Evolutionary conservation across 2,329 filamentous ascomycete genomes (phyloP), one percentile per base, ranked within the genome.

Genomic region (Botrytis tulipae): DNA sequence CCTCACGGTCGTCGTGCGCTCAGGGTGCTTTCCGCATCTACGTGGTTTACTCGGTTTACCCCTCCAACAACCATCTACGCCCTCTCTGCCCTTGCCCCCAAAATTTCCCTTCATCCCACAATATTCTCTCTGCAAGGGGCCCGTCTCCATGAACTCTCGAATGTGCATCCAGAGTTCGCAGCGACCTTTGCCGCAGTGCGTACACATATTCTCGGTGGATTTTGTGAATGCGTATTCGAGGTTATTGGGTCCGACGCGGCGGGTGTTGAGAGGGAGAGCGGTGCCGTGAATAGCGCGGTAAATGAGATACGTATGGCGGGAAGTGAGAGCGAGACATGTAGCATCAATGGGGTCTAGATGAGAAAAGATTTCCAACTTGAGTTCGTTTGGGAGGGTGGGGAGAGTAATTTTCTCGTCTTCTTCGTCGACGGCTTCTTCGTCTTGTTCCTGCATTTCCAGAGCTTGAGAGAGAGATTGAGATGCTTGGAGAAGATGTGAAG

Each of bases 131-230:
- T 72, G 51, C n/a, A 48, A 10, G 74, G 84, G 82, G 32, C 81
- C 83, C 57, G 83, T 82, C 72, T 87, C 87, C 85, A 90, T 87
- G 87, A 88, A 91, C 59, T 84, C 84, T 78, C 84, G 84, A 77
- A 91, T 85, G 79, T 91, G 89, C 76, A 87, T 86, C 82, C 90
- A 88, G 73, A 91, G 84, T 83, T 90, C 88, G 80, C 89, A 91
- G 51, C 89, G 85, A 59, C 84, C 86, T 74, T 87, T 85, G 67
- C 87, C 88, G 76, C 89, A 91, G 80, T 90, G 89, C 73, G 86
- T 84, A 81, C 89, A 91, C 80, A 89, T 87, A 9, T 89, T 87
- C 78, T 89, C 88, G 35, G 88, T 89, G 4, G 88, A 87, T 69
- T 87, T 83, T 75, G 88, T 86, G 88, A 89, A 91, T 62, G 88